Base-by-base conservation (phyloP, 331 rosid genomes). In the Stylosanthes scabra region DNA sequence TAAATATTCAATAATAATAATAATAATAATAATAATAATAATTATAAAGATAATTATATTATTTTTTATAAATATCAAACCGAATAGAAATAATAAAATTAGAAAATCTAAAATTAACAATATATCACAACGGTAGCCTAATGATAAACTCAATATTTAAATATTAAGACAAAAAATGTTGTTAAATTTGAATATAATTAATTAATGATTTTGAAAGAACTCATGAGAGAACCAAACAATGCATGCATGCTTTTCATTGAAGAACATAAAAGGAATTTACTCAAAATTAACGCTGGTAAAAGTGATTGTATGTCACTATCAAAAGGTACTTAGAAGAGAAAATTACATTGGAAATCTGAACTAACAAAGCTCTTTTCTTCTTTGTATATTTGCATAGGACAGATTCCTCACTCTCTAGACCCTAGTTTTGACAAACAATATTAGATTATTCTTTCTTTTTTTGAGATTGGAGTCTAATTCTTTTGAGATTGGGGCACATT, bases 401-500 rank as follows among this genome's bases (percentile, higher is more conserved):
- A 66, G 68, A 76, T 58, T 79, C 79, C 68, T 15, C 70, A 51
- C 62, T 31, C 5, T 31, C 37, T 31, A 31, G 37, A 31, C 37
- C 37, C 37, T 31, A 31, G 5, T 5, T 15, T 59, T 8, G 73
- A 69, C 20, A 37, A 63, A 44, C 47, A 69, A 68, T 37, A 60
- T 74, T 62, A 68, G 11, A n/a, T 56, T 29, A 37, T 31, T 62
- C 49, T 29, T 74, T 31, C 37, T 31, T 31, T 31, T 31, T 68
- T 75, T 8, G 51, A 67, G 27, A 61, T n/a, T 11, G 39, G 60
- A 73, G 50, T 73, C 34, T 59, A 12, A 16, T 15, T 56, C 57
- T 28, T 69, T 71, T 79, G 65, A 74, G 50, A 67, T 28, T 14
- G 57, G 69, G 71, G 59, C 63, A 49, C 31, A 49, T 11, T 54